Conservation (phyloP, 2,329 filamentous ascomycete species). For the Monosporascus cannonballus region DNA sequence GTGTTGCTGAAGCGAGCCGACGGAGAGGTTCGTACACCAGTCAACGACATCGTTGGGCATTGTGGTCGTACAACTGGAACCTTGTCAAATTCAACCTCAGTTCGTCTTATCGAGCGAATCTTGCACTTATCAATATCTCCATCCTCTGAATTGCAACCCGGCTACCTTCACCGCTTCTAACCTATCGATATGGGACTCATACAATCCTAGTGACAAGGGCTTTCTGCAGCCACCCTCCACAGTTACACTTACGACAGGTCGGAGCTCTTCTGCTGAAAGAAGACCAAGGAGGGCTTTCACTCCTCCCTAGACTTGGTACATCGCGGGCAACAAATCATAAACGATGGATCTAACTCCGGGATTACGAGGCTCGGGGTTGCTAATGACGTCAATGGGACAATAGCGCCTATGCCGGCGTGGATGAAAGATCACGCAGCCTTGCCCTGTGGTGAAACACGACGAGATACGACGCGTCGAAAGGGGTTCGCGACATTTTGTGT, state of each 20-base stretch:
- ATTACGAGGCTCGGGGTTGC: not conserved
- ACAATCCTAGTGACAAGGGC: not conserved
- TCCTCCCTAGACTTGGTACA: not conserved
- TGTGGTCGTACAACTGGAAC: not conserved
- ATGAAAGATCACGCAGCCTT: not conserved
- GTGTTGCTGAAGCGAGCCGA: not conserved
- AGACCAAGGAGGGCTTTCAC: not conserved
- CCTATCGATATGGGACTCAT: not conserved
- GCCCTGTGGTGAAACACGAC: not conserved
- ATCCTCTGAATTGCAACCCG: not conserved
- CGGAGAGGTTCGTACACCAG: not conserved
- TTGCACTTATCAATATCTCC: not conserved
- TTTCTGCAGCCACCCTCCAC: not conserved
- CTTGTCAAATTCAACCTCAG: not conserved
- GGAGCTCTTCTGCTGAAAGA: not conserved
- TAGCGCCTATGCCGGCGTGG: not conserved
- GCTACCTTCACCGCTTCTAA: not conserved
- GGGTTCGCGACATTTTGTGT: not conserved
- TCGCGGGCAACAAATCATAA: not conserved
- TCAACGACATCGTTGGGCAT: not conserved
- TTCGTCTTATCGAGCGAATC: not conserved
- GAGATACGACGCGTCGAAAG: not conserved
- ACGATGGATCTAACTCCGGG: not conserved
- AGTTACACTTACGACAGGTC: not conserved
- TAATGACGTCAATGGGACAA: not conserved